Percentiles rank a stretch among this genome's conserved stretches.
Conservation (phyloP, 2,329 filamentous ascomycete genomes). For the Penicillium sp. region DNA sequence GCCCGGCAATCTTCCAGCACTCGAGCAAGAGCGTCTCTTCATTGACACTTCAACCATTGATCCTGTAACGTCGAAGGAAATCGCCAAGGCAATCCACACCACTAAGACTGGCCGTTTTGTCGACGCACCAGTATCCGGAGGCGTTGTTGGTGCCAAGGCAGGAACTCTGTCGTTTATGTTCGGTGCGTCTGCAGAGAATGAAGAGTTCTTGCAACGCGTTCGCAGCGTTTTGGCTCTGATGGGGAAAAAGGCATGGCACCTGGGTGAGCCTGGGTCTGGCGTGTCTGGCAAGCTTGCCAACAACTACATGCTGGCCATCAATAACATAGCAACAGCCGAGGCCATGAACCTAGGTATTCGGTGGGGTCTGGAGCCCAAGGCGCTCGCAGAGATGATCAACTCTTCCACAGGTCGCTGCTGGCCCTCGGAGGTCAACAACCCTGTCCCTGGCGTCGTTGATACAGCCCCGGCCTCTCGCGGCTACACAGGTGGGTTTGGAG, state of each 20-base stretch:
- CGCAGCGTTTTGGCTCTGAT: constrained; percentile 75
- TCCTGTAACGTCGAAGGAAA: constrained; percentile 76
- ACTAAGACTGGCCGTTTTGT: constrained; percentile 77
- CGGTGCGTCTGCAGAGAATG: constrained; percentile 60
- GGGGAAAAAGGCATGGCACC: constrained; percentile 84
- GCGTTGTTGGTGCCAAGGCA: constrained; percentile 85
- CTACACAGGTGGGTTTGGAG: constrained; percentile 77
- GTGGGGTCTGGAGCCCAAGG: constrained; percentile 66
- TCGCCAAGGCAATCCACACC: constrained; percentile 71
- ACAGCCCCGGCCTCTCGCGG: constrained; percentile 75
- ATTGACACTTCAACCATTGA: constrained; percentile 98
- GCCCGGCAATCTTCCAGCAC: constrained; percentile 54
- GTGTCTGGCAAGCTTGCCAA: constrained; percentile 93
- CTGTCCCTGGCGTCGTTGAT: constrained; percentile 81
- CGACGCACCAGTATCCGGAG: constrained; percentile 96
- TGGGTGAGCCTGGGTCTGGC: constrained; percentile 82
- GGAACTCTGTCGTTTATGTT: constrained; percentile 97
- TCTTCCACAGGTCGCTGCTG: constrained; percentile 93
- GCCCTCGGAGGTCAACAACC: constrained; percentile 96
- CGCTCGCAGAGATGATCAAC: constrained; percentile 85
- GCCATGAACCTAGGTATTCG: constrained; percentile 69
- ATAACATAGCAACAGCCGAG: constrained; percentile 76
- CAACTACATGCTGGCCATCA: constrained; percentile 93
- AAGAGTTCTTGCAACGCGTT: constrained; percentile 64
- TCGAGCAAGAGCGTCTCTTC: constrained; percentile 71